Evolutionary conservation across 2,329 filamentous ascomycete species (phyloP).

Genomic region (Hyphodiscus sp.): DNA sequence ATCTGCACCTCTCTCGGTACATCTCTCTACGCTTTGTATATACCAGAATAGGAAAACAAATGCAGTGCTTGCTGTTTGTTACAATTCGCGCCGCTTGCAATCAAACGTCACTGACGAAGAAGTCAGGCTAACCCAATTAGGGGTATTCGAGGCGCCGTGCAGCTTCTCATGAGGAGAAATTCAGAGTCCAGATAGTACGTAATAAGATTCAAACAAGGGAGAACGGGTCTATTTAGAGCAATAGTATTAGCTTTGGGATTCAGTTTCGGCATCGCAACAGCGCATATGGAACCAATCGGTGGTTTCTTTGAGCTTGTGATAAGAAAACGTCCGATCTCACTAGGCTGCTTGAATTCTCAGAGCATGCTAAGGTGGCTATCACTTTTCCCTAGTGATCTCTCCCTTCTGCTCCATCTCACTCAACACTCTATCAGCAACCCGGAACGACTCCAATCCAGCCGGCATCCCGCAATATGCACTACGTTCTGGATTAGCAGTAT

Average conservation of each 20-base stretch:
- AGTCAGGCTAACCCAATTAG: background rate
- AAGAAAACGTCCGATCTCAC: too few species aligned
- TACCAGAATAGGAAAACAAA: background rate
- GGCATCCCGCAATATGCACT: slow-evolving; percentile 29
- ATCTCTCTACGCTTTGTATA: background rate
- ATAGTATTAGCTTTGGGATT: slow-evolving; percentile 6
- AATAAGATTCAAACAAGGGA: background rate
- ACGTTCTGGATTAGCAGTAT: too few species aligned
- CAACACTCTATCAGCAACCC: slow-evolving; percentile 26
- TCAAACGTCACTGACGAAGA: background rate
- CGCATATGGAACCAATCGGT: too few species aligned
- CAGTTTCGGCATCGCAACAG: slow-evolving; percentile 23
- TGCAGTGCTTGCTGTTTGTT: background rate
- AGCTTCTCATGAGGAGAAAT: background rate
- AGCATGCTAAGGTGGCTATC: too few species aligned
- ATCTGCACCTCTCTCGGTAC: background rate
- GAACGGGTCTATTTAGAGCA: background rate
- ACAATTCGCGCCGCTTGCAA: background rate
- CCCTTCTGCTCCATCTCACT: slow-evolving; percentile 27
- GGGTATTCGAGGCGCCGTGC: background rate
- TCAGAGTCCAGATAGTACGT: background rate
- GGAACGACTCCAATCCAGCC: slow-evolving; percentile 26
- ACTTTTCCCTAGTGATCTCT: too few species aligned
- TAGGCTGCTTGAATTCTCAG: too few species aligned
- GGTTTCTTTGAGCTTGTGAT: too few species aligned